A percentile compares a stretch with the other conserved stretches of the same genome.
Conservation (phyloP, 345 rosid species). For the Arabidopsis suecica region DNA sequence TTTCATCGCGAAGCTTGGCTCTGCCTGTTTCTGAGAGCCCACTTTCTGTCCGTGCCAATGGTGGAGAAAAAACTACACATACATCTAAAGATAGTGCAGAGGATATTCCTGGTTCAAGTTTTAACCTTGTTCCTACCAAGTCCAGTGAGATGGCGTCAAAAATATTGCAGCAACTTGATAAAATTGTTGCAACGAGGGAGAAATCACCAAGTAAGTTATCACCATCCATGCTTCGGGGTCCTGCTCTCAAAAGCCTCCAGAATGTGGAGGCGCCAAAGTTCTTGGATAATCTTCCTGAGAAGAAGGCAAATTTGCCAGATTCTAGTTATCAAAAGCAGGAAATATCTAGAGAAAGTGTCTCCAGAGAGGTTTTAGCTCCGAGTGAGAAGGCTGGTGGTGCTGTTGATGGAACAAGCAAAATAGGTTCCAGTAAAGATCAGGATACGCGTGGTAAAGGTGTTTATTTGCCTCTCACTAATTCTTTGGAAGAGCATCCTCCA, state of each 20-base stretch:
- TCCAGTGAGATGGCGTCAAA: constrained; percentile 84
- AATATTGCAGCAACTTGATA: constrained; percentile 78
- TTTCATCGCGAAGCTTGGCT: constrained; percentile 55
- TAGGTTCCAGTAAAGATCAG: constrained; percentile 42
- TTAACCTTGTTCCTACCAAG: constrained; percentile 65
- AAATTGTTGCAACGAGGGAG: constrained; percentile 63
- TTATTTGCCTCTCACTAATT: constrained; percentile 46
- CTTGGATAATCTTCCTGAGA: constrained; percentile 53
- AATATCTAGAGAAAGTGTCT: constrained; percentile 50
- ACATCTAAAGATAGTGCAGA: constrained; percentile 50
- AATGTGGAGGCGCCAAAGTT: constrained; percentile 63
- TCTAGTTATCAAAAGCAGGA: constrained; percentile 48
- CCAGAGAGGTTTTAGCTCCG: constrained; percentile 40
- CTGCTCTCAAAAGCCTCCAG: constrained; percentile 79
- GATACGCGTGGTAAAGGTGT: constrained; percentile 39
- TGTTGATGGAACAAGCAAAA: constrained; percentile 43
- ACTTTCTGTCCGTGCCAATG: constrained; percentile 44
- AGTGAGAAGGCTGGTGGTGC: constrained; percentile 44
- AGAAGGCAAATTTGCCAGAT: constrained; percentile 45
- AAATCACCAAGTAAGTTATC: constrained; percentile 79
- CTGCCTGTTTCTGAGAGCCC: constrained; percentile 51
- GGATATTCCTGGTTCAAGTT: constrained; percentile 51
- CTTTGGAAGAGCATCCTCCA: constrained; percentile 42
- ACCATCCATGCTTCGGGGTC: constrained; percentile 74
- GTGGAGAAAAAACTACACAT: constrained; percentile 41